Evolutionary conservation across 176 grass and related monocot genomes (phyloP).

Genomic region (Zea luxurians): DNA sequence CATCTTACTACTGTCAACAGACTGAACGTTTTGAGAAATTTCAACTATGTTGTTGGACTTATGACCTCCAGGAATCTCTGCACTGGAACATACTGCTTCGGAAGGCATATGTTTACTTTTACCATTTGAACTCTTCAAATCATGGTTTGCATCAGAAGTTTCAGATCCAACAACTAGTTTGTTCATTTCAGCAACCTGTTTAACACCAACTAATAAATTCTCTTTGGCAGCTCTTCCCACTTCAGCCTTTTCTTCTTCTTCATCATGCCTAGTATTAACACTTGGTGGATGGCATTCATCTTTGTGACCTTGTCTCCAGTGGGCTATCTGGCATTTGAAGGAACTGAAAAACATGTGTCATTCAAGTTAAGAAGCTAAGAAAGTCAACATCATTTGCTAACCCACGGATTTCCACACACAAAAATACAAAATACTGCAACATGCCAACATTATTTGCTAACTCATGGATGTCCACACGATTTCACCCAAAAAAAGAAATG

Average conservation of each 20-base stretch:
- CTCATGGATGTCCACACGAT: not conserved
- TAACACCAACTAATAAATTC: conserved; percentile 38
- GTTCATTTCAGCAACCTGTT: conserved; percentile 22
- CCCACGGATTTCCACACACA: no score
- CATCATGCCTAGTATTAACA: conserved; percentile 30
- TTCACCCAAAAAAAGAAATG: not conserved
- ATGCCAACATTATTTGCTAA: conserved; percentile 21
- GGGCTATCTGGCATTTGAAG: no score
- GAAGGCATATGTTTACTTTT: conserved; percentile 14
- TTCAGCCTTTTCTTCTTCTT: conserved; percentile 43
- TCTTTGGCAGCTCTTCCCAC: conserved; percentile 37
- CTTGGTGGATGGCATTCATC: no score
- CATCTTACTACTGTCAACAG: conserved; percentile 25
- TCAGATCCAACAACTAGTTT: conserved; percentile 26
- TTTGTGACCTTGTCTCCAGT: no score
- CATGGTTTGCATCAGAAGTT: conserved; percentile 38
- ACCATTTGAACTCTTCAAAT: conserved; percentile 32
- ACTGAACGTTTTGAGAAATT: conserved; percentile 1
- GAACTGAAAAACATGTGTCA: no score
- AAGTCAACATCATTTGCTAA: no score
- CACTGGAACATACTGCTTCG: conserved; percentile 12
- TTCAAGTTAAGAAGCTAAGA: no score
- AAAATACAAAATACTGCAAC: no score
- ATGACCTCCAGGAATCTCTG: conserved; percentile 19
- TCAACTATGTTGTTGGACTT: not conserved